Evolutionary conservation across 1,139 yeast genomes (phyloP).

Genomic region (Nematodospora anomalae): DNA sequence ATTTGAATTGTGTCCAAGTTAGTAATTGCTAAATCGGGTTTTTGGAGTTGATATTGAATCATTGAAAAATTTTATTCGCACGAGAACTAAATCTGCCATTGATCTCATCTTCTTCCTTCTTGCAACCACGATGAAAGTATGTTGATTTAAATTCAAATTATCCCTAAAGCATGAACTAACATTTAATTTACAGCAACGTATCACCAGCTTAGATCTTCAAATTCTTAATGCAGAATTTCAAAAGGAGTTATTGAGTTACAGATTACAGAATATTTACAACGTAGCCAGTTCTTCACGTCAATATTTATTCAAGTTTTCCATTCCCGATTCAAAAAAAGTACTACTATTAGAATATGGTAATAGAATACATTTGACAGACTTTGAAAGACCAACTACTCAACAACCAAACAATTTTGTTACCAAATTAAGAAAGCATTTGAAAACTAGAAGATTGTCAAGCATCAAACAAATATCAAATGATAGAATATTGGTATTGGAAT

Average conservation of each 20-base stretch:
- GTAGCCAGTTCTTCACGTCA: constrained; percentile 71
- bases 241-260: constrained; percentile 54
- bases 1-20: no score
- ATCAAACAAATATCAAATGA: constrained; percentile 76
- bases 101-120: background rate
- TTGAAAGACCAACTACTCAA: constrained; percentile 75
- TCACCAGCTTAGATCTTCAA: constrained; percentile 80
- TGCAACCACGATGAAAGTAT: constrained; percentile 1
- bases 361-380: constrained; percentile 75
- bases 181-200: constrained; percentile 61
- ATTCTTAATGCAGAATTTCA: constrained; percentile 68
- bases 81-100: background rate
- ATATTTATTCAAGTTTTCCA: constrained; percentile 74
- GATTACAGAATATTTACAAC: constrained; percentile 86
- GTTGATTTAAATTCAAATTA: background rate
- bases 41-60: no score
- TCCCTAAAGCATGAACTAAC: constrained; percentile 6
- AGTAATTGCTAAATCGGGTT: no score
- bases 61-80: background rate
- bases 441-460: constrained; percentile 72
- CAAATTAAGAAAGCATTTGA: constrained; percentile 82
- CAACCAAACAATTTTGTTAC: constrained; percentile 84
- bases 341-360: constrained; percentile 86
- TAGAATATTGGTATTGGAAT: constrained; percentile 75
- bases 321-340: constrained; percentile 78